Evolutionary conservation across 192 early-diverging fungal species (phyloP).

Genomic region (Backusella tuberculispora): DNA sequence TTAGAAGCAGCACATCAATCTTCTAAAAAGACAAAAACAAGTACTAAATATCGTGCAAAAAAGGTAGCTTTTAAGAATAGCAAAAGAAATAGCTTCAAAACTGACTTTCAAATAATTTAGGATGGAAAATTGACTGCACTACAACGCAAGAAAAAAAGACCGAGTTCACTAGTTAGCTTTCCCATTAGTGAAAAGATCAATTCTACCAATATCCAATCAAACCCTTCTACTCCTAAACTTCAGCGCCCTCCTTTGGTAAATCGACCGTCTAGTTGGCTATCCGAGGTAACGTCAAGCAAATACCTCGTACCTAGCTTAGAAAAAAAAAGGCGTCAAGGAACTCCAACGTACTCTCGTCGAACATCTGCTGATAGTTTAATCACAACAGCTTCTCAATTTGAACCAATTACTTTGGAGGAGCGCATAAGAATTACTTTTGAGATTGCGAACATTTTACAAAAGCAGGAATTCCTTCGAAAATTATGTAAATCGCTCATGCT

Average conservation of each 20-base stretch:
- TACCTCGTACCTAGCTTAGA: slow-evolving; percentile 37
- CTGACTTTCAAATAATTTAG: background rate
- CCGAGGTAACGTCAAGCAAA: slow-evolving; percentile 13
- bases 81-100: background rate
- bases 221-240: background rate
- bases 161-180: background rate
- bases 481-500: slow-evolving; percentile 67
- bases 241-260: slow-evolving; percentile 11
- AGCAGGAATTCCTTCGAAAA: slow-evolving; percentile 66
- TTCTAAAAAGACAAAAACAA: background rate
- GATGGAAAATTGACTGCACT: background rate
- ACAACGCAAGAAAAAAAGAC: slow-evolving; percentile 7
- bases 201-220: background rate
- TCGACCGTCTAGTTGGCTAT: slow-evolving; percentile 34
- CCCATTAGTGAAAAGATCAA: slow-evolving; percentile 2
- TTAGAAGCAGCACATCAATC: slow-evolving; percentile 29
- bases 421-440: slow-evolving; percentile 56
- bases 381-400: slow-evolving; percentile 36
- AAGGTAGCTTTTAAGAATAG: slow-evolving; percentile 2
- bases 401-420: slow-evolving; percentile 47
- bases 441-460: slow-evolving; percentile 68
- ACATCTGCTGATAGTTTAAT: slow-evolving; percentile 27
- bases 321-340: slow-evolving; percentile 16
- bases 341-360: slow-evolving; percentile 28
- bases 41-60: background rate